Evolutionary conservation across 164 flowering plant genomes (phyloP).

Genomic region (Stephania yunnanensis): DNA sequence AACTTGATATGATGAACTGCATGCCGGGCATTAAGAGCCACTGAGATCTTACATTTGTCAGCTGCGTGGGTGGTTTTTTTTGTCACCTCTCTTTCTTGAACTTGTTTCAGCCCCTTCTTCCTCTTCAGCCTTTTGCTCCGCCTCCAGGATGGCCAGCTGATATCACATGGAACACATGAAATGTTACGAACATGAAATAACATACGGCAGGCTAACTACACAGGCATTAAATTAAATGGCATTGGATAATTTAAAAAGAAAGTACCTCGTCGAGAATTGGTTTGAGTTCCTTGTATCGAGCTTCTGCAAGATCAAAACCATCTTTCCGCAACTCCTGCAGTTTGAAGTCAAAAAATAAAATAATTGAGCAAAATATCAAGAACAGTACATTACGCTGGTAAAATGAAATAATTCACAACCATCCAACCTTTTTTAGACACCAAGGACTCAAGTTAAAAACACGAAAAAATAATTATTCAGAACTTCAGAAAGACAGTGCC

Average conservation of each 20-base stretch:
- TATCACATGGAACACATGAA: slow-evolving; percentile 4
- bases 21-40: background rate
- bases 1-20: background rate
- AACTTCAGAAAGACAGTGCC: background rate
- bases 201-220: background rate
- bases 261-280: slow-evolving; percentile 94
- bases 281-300: slow-evolving; percentile 83
- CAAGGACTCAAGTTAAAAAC: background rate
- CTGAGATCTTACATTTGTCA: slow-evolving; percentile 22
- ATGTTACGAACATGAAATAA: background rate
- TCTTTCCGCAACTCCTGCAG: slow-evolving; percentile 89
- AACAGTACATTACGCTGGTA: background rate
- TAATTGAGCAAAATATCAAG: background rate
- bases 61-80: slow-evolving; percentile 38
- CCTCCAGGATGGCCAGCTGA: slow-evolving; percentile 81
- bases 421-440: background rate
- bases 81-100: slow-evolving; percentile 64
- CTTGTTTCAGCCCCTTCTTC: slow-evolving; percentile 69
- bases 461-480: background rate
- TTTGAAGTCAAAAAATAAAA: slow-evolving; percentile 7
- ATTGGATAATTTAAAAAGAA: background rate
- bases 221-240: background rate
- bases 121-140: slow-evolving; percentile 95
- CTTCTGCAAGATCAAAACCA: slow-evolving; percentile 96
- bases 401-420: background rate